A percentile compares a stretch with the other conserved stretches of the same genome.
These are phyloP conservation scores for Gossypium sturtianum DNA, from an alignment of 345 rosid species.

Conservation along the genomic window DNA sequence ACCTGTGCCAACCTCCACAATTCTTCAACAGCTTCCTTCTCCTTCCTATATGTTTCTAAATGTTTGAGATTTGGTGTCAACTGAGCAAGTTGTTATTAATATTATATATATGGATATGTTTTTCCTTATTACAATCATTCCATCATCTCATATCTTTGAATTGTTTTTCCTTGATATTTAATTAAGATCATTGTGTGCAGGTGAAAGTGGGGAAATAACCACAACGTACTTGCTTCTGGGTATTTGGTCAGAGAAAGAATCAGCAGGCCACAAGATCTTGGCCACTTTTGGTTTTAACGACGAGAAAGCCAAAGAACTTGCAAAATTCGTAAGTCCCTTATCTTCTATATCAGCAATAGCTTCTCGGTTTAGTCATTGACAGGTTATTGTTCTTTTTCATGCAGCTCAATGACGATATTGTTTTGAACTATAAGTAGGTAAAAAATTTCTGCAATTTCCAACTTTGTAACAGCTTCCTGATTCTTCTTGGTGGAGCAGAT, in stretches of 20 bases:
- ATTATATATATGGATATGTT: neutral
- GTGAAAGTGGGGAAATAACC: slow-evolving; percentile 71
- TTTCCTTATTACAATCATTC: neutral
- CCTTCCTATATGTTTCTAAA: neutral
- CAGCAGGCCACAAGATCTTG: slow-evolving; percentile 72
- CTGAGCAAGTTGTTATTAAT: neutral
- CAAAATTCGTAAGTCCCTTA: slow-evolving; percentile 48
- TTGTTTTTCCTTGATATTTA: neutral
- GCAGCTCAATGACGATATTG: slow-evolving; percentile 60
- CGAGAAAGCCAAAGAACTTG: slow-evolving; percentile 72
- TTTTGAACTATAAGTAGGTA: slow-evolving; percentile 11
- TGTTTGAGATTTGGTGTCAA: neutral
- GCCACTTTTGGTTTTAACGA: slow-evolving; percentile 64
- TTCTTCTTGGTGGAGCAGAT: neutral
- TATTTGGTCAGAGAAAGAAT: slow-evolving; percentile 68
- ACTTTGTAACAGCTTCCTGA: neutral
- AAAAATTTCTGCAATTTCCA: neutral
- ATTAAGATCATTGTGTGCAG: slow-evolving; percentile 32
- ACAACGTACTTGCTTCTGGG: slow-evolving; percentile 70
- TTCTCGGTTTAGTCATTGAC: neutral
- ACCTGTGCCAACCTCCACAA: neutral
- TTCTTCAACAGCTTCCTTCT: neutral
- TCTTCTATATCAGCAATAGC: neutral
- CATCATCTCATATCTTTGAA: neutral
- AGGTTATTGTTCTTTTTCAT: slow-evolving; percentile 19